Conservation (phyloP, 805 yeast genomes). For the Starmerella khaoyaiensis region DNA sequence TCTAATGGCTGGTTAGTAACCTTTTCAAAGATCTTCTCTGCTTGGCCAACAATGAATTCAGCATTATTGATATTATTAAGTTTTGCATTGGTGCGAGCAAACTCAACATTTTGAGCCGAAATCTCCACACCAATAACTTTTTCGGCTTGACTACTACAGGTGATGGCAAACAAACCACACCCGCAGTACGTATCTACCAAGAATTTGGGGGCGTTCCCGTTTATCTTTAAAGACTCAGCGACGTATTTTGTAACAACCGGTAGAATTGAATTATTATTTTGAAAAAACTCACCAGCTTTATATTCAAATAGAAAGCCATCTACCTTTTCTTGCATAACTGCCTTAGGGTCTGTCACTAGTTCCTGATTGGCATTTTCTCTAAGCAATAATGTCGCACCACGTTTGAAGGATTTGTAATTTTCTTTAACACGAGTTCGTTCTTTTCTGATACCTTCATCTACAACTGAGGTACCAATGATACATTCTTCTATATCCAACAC, state of each 20-base stretch:
- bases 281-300: constrained; percentile 93
- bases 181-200: constrained; percentile 95
- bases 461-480: constrained; percentile 67
- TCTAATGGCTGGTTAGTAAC: constrained; percentile 48
- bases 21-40: constrained; percentile 72
- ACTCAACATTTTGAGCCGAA: constrained; percentile 76
- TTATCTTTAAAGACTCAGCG: constrained; percentile 45
- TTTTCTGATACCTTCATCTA: constrained; percentile 58
- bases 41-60: constrained; percentile 78
- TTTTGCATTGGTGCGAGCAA: constrained; percentile 71
- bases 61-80: constrained; percentile 67
- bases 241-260: constrained; percentile 77
- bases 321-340: constrained; percentile 69
- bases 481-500: constrained; percentile 91
- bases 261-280: constrained; percentile 82
- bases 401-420: constrained; percentile 40
- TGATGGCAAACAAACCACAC: constrained; percentile 80
- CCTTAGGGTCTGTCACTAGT: constrained; percentile 64
- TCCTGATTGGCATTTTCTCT: constrained; percentile 42
- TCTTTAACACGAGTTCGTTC: constrained; percentile 48
- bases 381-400: constrained; percentile 76
- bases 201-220: constrained; percentile 36
- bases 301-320: constrained; percentile 56
- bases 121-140: constrained; percentile 88
- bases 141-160: constrained; percentile 71